phyloP scores from a whole-genome alignment of 2,329 filamentous ascomycete genomes.

The Akanthomyces muscarius region DNA sequence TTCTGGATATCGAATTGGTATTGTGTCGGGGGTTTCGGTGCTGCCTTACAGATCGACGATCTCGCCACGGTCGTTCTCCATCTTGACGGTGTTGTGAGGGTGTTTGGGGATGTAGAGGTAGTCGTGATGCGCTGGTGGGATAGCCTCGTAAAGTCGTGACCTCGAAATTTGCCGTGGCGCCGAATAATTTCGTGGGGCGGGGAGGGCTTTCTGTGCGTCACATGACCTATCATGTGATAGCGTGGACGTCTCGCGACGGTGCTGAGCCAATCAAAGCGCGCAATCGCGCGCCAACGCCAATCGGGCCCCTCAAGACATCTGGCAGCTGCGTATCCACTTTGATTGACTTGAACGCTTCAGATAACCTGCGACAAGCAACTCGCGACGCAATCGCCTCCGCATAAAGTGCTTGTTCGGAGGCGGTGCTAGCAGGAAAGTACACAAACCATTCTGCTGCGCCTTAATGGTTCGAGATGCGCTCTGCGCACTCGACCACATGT shows the following conservation, averaged over 20 bases:
- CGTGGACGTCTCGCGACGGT: slow-evolving; percentile 30
- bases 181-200: slow-evolving; percentile 35
- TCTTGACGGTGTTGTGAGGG: slow-evolving; percentile 53
- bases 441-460: slow-evolving; percentile 16
- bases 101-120: slow-evolving; percentile 26
- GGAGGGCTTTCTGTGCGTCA: slow-evolving; percentile 35
- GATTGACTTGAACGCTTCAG: neutral
- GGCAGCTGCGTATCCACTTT: slow-evolving; percentile 6
- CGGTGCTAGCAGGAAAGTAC: neutral
- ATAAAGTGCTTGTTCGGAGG: neutral
- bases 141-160: slow-evolving; percentile 25
- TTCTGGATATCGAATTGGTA: slow-evolving; percentile 7
- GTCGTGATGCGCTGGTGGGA: slow-evolving; percentile 28
- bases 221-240: slow-evolving; percentile 32
- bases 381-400: neutral
- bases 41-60: slow-evolving; percentile 92
- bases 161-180: slow-evolving; percentile 33
- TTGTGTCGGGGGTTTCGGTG: slow-evolving; percentile 8
- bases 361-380: neutral
- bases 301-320: neutral
- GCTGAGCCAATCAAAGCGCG: slow-evolving; percentile 2
- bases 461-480: slow-evolving; percentile 39
- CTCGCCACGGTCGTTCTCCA: slow-evolving; percentile 99
- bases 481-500: slow-evolving; percentile 38
- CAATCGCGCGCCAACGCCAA: slow-evolving; percentile 11